A percentile compares a stretch with the other conserved stretches of the same genome.
These are phyloP conservation scores for Candida insectorum DNA, from an alignment of 805 yeast species.

Conservation along the genomic window DNA sequence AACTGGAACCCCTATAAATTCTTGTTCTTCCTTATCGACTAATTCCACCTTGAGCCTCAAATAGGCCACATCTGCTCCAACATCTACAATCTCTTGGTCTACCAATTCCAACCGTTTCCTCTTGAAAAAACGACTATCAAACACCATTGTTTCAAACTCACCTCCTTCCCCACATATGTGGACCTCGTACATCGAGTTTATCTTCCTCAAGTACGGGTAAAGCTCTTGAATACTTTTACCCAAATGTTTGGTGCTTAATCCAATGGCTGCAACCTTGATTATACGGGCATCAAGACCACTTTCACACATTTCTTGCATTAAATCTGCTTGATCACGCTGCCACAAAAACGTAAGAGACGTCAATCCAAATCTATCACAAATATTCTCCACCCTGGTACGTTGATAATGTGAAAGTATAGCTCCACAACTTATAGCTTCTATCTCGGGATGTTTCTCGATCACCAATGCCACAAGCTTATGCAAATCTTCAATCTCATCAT, in stretches of 20 bases:
- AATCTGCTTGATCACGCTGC: slow-evolving; percentile 80
- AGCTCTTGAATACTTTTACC: slow-evolving; percentile 65
- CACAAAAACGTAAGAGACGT: slow-evolving; percentile 76
- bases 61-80: slow-evolving; percentile 65
- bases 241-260: slow-evolving; percentile 62
- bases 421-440: slow-evolving; percentile 89
- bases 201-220: slow-evolving; percentile 51
- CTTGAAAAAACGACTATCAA: slow-evolving; percentile 83
- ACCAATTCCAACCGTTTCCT: slow-evolving; percentile 46
- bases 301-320: slow-evolving; percentile 78
- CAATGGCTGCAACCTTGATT: slow-evolving; percentile 92
- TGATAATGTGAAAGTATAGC: slow-evolving; percentile 96
- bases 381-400: slow-evolving; percentile 88
- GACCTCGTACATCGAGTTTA: slow-evolving; percentile 69
- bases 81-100: slow-evolving; percentile 39
- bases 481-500: slow-evolving; percentile 89
- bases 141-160: slow-evolving; percentile 89
- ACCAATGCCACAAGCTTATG: slow-evolving; percentile 50
- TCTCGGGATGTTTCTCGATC: slow-evolving; percentile 55
- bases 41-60: slow-evolving; percentile 51
- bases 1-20: slow-evolving; percentile 5
- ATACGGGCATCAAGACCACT: slow-evolving; percentile 74
- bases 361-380: slow-evolving; percentile 70
- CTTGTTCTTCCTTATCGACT: slow-evolving; percentile 30
- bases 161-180: slow-evolving; percentile 99